phyloP scores from a whole-genome alignment of 2,329 filamentous ascomycete genomes.

The Claviceps monticola region DNA sequence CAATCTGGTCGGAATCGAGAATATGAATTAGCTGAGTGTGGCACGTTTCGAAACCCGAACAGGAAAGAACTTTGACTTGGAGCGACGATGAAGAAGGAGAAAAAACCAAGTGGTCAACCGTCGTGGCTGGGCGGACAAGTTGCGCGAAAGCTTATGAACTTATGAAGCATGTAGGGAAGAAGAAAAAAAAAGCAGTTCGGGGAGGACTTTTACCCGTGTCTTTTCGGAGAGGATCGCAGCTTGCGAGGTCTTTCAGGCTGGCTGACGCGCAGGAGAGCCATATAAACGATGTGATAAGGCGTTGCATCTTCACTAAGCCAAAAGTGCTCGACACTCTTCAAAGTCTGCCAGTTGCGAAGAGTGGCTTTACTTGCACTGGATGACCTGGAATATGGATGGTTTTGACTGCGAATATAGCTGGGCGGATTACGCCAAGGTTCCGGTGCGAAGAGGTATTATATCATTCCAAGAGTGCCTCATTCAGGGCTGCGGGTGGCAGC shows the following conservation, averaged over 20 bases:
- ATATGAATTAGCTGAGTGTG: background rate
- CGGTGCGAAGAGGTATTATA: background rate
- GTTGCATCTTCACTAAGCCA: background rate
- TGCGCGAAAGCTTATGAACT: background rate
- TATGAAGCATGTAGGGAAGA: background rate
- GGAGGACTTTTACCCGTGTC: conserved; percentile 11
- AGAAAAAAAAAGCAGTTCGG: background rate
- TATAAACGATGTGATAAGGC: background rate
- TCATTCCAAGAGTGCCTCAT: background rate
- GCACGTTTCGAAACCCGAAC: no score
- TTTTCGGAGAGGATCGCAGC: conserved; percentile 14
- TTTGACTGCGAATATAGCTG: background rate
- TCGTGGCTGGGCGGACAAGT: no score
- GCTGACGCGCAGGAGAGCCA: conserved; percentile 6
- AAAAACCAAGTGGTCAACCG: no score
- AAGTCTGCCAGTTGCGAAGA: no score
- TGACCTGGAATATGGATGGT: background rate
- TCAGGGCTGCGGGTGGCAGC: background rate
- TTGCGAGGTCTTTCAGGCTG: conserved; percentile 11
- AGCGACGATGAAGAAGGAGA: no score
- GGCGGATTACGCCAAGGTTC: background rate
- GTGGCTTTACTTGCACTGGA: no score
- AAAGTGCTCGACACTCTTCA: no score
- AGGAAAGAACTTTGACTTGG: background rate
- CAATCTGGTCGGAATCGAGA: conserved; percentile 25